Conservation (phyloP, 1,284 basidiomycete genomes). For the Cystobasidium sp. region DNA sequence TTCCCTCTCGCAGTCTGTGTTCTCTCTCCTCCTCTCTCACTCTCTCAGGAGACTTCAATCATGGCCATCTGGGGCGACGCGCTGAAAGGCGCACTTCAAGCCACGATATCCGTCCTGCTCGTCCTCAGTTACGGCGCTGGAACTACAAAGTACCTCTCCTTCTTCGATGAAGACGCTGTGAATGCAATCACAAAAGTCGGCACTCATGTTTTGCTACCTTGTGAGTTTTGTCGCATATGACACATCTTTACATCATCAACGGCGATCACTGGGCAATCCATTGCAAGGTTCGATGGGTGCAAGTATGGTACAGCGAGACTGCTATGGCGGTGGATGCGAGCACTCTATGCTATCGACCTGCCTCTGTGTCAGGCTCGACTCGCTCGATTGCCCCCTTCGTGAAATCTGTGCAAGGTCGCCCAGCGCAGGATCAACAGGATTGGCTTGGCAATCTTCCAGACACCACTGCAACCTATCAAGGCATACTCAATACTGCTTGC, state of each 20-base stretch:
- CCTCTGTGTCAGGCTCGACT: too few species aligned
- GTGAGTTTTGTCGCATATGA: constrained; percentile 13
- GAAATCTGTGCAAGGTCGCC: too few species aligned
- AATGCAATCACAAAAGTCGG: constrained; percentile 55
- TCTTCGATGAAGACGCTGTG: constrained; percentile 49
- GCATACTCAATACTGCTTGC: background rate
- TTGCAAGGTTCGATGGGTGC: background rate
- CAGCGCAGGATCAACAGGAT: too few species aligned
- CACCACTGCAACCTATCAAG: too few species aligned
- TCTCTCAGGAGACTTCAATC: background rate
- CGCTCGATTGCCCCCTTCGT: too few species aligned
- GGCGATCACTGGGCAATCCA: background rate
- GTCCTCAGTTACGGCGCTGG: constrained; percentile 55
- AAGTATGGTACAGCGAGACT: too few species aligned
- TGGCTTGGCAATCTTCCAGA: too few species aligned
- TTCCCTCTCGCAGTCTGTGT: background rate
- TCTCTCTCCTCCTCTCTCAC: background rate
- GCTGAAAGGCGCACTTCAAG: constrained; percentile 46
- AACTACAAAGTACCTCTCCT: constrained; percentile 47
- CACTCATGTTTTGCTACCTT: constrained; percentile 54
- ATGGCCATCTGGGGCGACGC: background rate
- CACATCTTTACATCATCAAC: too few species aligned
- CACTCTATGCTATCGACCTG: too few species aligned
- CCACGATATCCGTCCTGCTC: constrained; percentile 55
- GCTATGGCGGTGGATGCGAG: too few species aligned